These are phyloP conservation scores for Xylariaceae sp. DNA, from an alignment of 2,329 filamentous ascomycete genomes.

Conservation along the genomic window DNA sequence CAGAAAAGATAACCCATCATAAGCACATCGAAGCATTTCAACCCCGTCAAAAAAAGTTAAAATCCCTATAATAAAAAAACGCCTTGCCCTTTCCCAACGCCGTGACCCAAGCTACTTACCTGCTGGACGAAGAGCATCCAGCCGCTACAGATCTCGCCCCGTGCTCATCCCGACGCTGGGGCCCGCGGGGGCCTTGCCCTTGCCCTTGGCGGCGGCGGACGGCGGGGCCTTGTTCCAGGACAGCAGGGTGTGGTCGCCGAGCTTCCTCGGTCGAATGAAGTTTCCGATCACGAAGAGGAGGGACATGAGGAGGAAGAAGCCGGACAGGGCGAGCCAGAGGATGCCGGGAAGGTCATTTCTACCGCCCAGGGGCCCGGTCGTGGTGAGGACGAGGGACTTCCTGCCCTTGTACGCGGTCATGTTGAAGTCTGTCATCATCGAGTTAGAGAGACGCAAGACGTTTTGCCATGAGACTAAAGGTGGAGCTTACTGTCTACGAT, in stretches of 20 bases:
- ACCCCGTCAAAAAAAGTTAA: constrained; percentile 11
- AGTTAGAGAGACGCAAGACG: constrained; percentile 5
- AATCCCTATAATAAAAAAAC: constrained; percentile 4
- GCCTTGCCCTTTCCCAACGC: constrained; percentile 7
- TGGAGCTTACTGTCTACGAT: constrained; percentile 72
- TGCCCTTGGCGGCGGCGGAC: constrained; percentile 30
- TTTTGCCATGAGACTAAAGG: neutral
- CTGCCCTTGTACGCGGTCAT: constrained; percentile 75
- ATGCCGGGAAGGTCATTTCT: constrained; percentile 95
- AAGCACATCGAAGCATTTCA: constrained; percentile 1
- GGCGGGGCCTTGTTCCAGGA: constrained; percentile 74
- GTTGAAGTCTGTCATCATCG: constrained; percentile 61
- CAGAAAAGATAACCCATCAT: too few relatives aligned
- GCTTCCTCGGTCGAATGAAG: constrained; percentile 90
- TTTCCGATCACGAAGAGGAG: constrained; percentile 85
- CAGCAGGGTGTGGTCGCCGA: constrained; percentile 95
- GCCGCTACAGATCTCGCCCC: constrained; percentile 50
- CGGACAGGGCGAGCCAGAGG: constrained; percentile 89
- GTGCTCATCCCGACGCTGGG: constrained; percentile 42
- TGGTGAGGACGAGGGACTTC: constrained; percentile 86
- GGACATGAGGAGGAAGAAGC: constrained; percentile 85
- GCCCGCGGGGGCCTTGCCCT: constrained; percentile 36
- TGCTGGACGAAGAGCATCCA: constrained; percentile 7
- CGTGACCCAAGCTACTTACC: constrained; percentile 10
- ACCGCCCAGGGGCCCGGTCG: constrained; percentile 86